Base-by-base conservation (phyloP, 2,329 filamentous ascomycete species). In the Penicillium verrucosum region DNA sequence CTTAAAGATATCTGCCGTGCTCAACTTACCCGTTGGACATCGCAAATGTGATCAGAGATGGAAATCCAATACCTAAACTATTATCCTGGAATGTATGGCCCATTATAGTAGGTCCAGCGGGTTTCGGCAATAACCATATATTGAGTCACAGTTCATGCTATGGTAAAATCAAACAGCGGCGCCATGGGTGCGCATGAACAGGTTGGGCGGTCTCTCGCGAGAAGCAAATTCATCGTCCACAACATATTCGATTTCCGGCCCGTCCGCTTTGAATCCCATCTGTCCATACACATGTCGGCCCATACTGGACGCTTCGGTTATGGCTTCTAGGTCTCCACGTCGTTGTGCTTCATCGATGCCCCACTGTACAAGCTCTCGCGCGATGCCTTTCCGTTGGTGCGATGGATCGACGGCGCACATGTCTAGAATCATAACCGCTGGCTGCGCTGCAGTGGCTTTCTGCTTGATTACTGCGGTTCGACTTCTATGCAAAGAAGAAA, bases 361-460 rank as follows among this genome's bases (percentile, higher is more conserved):
- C 78, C 78, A 82, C 60, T 74, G 70, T 11, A 82, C 80, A 51
- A 83, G 61, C 49, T 61, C 66, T 25, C 60, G 68, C 9, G 79
- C 81, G 51, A 81, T 73, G 0, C 81, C 75, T 27, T 70, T 67
- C 11, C 82, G 73, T 64, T 85, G 83, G 54, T 79, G 83, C 0
- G 65, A 70, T 0, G 83, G 82, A 57, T 85, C 76, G 5, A 85
- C 82, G 16, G 71, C 78, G 57, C 81, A 83, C 2, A 81, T 59
- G 52, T 82, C 78, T 53, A 86, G 71, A 1, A 77, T 76, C 65
- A 84, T 77, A 3, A 80, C 71, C 0, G 82, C 61, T 3, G 64
- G 64, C 1, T 54, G 58, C 0, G 3, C 65, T 61, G 14, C 65
- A 51, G n/a, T 61, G 7, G 74, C 72, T 47, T 79, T 80, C 49